Evolutionary conservation across 495 filamentous ascomycete species (phyloP), one percentile per base, ranked within the genome.

Genomic region (Hyaloscypha finlandica): DNA sequence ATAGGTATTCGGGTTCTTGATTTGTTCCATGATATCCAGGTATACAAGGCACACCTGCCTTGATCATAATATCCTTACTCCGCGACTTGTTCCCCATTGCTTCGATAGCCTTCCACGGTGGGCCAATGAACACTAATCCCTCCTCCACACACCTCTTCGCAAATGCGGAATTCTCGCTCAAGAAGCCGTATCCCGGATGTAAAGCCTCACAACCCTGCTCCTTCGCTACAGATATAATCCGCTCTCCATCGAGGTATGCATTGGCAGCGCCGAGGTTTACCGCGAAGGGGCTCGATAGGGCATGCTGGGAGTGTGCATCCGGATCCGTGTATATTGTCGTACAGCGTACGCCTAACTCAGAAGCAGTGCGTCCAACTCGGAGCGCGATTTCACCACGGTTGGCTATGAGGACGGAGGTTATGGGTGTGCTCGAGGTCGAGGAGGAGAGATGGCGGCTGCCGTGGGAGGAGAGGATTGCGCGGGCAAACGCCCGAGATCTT

Each of bases 381-480:
- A 98, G 81, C 61, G 95, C 96, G 73, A 99, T 99, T 76, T 99
- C 95, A 67, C 95, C 95, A 70, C 95, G 88, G 74, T 99, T 99
- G 19, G 95, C 95, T 74, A 99, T 98, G 1, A 98, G 81, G 58
- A 98, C 89, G 19, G 93, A 96, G 56, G 89, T 89, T 63, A 98
- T 82, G 12, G 92, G 86, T 55, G 77, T 77, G 6, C 35, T 52
- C 2, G 62, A 29, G 37, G 68, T 16, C 30, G 45, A 65, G 59
- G 45, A 65, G 59, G 65, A 69, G 42, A 70, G 52, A 58, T 68
- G 56, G 6, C 69, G 64, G 45, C 12, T 16, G 42, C 42, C 42
- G 19, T 63, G 63, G 3, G 69, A 57, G 25, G 52, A 22, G 6
- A 62, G 53, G 32, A 69, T 45, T 32, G 61, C 64, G 9, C 69